phyloP scores from a whole-genome alignment of 140 eudicot species.

The Cichorium intybus region DNA sequence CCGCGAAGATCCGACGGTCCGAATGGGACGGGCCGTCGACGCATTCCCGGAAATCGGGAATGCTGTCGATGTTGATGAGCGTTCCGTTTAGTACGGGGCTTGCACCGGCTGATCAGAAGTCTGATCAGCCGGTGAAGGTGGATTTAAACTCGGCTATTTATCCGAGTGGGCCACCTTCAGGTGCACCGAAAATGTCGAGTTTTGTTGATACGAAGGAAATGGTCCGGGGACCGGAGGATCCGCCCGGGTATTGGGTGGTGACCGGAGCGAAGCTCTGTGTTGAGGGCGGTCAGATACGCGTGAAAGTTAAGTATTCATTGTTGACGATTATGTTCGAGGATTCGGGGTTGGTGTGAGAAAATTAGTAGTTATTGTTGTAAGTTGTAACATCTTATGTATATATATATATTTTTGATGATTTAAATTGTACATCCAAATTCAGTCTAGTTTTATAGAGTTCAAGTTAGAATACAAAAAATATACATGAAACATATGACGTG shows the following conservation, averaged over 20 bases:
- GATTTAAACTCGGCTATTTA: constrained; percentile 87
- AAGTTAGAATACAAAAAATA: too few species aligned
- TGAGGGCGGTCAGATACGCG: constrained; percentile 69
- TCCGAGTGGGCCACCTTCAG: constrained; percentile 82
- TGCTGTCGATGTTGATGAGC: constrained; percentile 76
- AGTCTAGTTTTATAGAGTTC: too few species aligned
- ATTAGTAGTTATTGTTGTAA: too few species aligned
- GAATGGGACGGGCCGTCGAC: constrained; percentile 88
- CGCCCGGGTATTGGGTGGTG: constrained; percentile 97
- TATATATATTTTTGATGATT: too few species aligned
- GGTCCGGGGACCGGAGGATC: constrained; percentile 96
- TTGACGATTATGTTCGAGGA: constrained; percentile 77
- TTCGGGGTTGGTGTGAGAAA: too few species aligned
- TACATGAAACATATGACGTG: too few species aligned
- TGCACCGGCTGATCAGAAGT: constrained; percentile 48
- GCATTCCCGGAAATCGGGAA: constrained; percentile 71
- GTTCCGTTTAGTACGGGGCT: constrained; percentile 73
- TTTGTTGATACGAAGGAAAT: constrained; percentile 87
- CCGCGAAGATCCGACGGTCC: constrained; percentile 72
- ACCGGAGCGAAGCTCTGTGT: constrained; percentile 91
- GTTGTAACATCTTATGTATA: too few species aligned
- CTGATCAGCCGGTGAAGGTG: constrained; percentile 53
- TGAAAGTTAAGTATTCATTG: constrained; percentile 83
- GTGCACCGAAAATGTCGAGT: constrained; percentile 59
- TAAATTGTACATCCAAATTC: too few species aligned